Base-by-base conservation (phyloP, 805 yeast species). In the Suhomyces pyralidae region DNA sequence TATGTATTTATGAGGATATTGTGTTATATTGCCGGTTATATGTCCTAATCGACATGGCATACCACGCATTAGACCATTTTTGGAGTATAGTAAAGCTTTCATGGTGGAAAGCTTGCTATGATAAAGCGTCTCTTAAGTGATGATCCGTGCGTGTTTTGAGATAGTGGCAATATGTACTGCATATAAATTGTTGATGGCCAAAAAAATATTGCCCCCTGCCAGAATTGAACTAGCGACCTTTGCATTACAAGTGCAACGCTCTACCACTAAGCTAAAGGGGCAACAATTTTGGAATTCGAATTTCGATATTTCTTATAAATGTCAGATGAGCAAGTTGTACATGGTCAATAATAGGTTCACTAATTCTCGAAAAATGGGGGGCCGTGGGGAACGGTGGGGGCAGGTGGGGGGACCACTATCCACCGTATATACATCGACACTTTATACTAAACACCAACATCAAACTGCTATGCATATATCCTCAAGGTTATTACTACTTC, bases 171-270 rank as follows among this genome's bases (percentile, higher is more conserved):
- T 38, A 14, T 20, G 43, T 19, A 19, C 43, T 48, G 46, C 40
- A 40, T 19, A 42, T n/a, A 17, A 43, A 3, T 9, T 7, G 1
- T 14, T 38, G 24, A 19, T 2, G 8, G 14, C 22, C n/a, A 22
- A 25, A 44, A 47, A 48, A 25, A 50, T 40, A 43, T n/a, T 66
- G 69, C 70, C 69, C 59, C 69, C 64, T 66, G 68, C 70, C 70
- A 66, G 70, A 66, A 66, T 65, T 65, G 70, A 65, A 65, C 69
- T 58, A 59, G 61, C 59, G 57, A 58, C 62, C 58, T 58, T 86
- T 86, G 94, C 96, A 88, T 88, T 90, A 90, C 97, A 90, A 90
- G 97, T 90, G 97, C 96, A 87, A 88, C 96, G 96, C 96, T 89
- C 94, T 90, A 89, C 96, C 96, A 88, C 97, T 90, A 88, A 89